phyloP scores from a whole-genome alignment of 352 stramenopile species.

The Phytopythium aichiense region DNA sequence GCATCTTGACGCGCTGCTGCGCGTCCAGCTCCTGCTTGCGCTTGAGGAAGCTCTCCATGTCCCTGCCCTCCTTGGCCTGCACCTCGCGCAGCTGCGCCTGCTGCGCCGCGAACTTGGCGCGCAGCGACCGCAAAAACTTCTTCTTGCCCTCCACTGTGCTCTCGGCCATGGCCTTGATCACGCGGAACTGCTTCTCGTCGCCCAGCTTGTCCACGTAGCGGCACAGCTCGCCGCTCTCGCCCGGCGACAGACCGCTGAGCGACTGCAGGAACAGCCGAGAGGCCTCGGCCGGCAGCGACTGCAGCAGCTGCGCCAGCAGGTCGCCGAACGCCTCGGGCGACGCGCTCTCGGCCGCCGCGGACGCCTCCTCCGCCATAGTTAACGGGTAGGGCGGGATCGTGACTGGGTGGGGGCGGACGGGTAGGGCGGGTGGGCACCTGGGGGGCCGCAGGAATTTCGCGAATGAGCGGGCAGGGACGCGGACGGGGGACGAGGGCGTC shows the following conservation, averaged over 20 bases:
- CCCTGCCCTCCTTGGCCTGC: slow-evolving; percentile 47
- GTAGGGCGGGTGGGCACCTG: neutral
- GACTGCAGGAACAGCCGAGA: slow-evolving; percentile 72
- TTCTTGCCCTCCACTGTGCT: slow-evolving; percentile 76
- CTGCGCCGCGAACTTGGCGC: slow-evolving; percentile 68
- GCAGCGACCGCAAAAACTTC: slow-evolving; percentile 64
- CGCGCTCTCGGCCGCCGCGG: slow-evolving; percentile 5
- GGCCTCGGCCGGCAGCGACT: slow-evolving; percentile 64
- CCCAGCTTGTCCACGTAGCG: slow-evolving; percentile 69
- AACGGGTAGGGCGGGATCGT: too few species aligned
- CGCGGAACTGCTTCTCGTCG: slow-evolving; percentile 82
- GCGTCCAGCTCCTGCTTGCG: slow-evolving; percentile 67
- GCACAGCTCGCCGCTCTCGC: slow-evolving; percentile 72
- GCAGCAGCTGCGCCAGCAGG: slow-evolving; percentile 68
- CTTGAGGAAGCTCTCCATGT: slow-evolving; percentile 65
- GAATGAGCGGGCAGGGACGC: too few species aligned
- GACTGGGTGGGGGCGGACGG: too few species aligned
- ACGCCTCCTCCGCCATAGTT: slow-evolving; percentile 1
- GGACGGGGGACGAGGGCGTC: too few species aligned
- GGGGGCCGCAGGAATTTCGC: too few species aligned
- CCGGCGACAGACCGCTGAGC: slow-evolving; percentile 64
- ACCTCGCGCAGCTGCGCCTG: slow-evolving; percentile 50
- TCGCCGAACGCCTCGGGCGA: slow-evolving; percentile 48
- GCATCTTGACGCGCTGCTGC: slow-evolving; percentile 58
- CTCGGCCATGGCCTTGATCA: slow-evolving; percentile 83